Evolutionary conservation across 169 alveolate genomes (phyloP).

Genomic region (Cyclospora cayetanensis): DNA sequence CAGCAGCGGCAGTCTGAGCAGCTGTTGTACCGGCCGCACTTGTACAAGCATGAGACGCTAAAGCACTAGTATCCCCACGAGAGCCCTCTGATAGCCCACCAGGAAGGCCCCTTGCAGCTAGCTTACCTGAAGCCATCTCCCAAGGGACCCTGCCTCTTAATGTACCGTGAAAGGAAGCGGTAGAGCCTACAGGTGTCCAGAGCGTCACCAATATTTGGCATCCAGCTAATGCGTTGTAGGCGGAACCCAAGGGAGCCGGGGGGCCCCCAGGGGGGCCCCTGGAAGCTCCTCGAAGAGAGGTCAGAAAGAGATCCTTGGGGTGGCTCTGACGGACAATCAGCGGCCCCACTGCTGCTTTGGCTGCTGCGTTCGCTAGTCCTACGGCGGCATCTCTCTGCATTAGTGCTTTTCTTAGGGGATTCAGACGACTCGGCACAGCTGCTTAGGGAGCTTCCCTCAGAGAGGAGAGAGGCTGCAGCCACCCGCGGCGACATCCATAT

Average conservation of each 20-base stretch:
- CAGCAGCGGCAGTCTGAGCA: neutral
- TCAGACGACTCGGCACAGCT: too few relatives aligned
- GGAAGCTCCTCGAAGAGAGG: neutral
- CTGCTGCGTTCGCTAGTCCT: neutral
- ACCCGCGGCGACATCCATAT: neutral
- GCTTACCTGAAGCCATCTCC: neutral
- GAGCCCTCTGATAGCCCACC: neutral
- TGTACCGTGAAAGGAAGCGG: neutral
- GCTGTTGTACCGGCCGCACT: neutral
- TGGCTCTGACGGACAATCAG: neutral
- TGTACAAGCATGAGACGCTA: neutral
- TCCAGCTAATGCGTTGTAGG: neutral
- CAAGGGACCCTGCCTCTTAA: neutral
- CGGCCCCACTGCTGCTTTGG: neutral
- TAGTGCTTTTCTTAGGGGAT: neutral
- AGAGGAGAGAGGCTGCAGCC: neutral
- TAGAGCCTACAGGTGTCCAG: neutral
- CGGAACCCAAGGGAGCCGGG: constrained; percentile 1
- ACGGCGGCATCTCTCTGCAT: neutral
- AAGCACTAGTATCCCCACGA: neutral
- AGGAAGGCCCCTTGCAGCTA: neutral
- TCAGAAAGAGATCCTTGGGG: neutral
- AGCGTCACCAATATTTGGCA: neutral
- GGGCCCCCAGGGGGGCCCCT: neutral
- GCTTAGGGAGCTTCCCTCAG: neutral